Evolutionary conservation across 2,329 filamentous ascomycete genomes (phyloP).

Genomic region (Pseudogymnoascus verrucosus): DNA sequence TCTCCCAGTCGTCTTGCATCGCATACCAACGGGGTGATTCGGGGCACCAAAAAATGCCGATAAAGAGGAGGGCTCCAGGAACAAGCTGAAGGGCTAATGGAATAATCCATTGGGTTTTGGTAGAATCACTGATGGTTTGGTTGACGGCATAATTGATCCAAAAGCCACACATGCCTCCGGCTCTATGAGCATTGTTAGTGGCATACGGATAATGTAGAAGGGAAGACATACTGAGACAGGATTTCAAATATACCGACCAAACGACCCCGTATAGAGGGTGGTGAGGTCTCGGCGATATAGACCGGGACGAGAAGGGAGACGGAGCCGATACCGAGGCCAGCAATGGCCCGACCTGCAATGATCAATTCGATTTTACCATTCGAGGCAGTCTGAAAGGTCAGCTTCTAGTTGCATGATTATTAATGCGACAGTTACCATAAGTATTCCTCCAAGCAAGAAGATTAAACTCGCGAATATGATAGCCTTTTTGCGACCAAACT

Average conservation of each 20-base stretch:
- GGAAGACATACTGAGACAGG: conserved; percentile 35
- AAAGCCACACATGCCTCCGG: conserved; percentile 25
- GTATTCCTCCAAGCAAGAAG: conserved; percentile 24
- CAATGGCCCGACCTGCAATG: conserved; percentile 50
- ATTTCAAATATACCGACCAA: conserved; percentile 41
- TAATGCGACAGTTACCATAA: conserved; percentile 13
- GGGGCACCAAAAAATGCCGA: conserved; percentile 22
- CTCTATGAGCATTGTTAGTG: conserved; percentile 31
- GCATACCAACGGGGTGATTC: conserved; percentile 27
- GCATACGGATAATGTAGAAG: conserved; percentile 29
- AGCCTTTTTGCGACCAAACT: conserved; percentile 34
- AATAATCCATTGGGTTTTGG: conserved; percentile 34
- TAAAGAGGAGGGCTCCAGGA: conserved; percentile 26
- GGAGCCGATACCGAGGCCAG: conserved; percentile 53
- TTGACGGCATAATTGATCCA: conserved; percentile 36
- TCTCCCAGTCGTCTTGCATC: conserved; percentile 22
- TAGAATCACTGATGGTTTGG: conserved; percentile 27
- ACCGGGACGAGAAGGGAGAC: conserved; percentile 35
- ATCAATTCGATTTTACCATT: conserved; percentile 24
- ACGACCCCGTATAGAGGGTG: conserved; percentile 38
- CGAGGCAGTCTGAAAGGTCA: conserved; percentile 28
- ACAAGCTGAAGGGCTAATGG: conserved; percentile 36
- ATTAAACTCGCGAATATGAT: conserved; percentile 32
- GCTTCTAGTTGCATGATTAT: not conserved
- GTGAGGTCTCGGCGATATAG: conserved; percentile 30